Evolutionary conservation across 1,139 yeast species (phyloP).

Genomic region (Yamadazyma triangularis): DNA sequence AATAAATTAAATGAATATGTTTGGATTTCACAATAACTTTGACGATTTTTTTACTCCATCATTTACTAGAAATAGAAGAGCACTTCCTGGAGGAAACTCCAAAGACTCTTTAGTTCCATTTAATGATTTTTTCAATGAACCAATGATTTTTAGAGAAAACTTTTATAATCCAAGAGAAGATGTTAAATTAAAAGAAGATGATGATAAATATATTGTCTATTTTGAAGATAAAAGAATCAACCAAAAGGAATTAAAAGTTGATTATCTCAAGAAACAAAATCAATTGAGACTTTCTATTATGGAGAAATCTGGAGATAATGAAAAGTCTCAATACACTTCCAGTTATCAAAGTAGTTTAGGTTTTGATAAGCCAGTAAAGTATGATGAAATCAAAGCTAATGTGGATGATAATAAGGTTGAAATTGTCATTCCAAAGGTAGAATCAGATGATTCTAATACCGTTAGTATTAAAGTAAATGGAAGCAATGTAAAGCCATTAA

Average conservation of each 20-base stretch:
- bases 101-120: too few relatives aligned
- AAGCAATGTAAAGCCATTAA: too few relatives aligned
- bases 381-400: constrained; percentile 16
- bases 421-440: constrained; percentile 14
- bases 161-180: constrained; percentile 10
- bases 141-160: constrained; percentile 9
- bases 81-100: constrained; percentile 2
- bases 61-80: constrained; percentile 1
- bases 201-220: constrained; percentile 17
- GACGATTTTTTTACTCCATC: too few relatives aligned
- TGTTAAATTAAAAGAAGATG: constrained; percentile 18
- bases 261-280: constrained; percentile 18
- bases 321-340: constrained; percentile 11
- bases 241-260: constrained; percentile 18
- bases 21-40: too few relatives aligned
- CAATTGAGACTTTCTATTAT: constrained; percentile 12
- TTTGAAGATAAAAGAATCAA: constrained; percentile 14
- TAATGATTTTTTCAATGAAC: constrained; percentile 6
- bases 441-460: background rate
- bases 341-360: constrained; percentile 15
- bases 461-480: too few relatives aligned
- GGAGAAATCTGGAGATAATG: constrained; percentile 6
- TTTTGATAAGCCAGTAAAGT: constrained; percentile 19
- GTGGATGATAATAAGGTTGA: constrained; percentile 13
- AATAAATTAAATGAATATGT: too few relatives aligned